Evolutionary conservation across 768 basidiomycete species (phyloP).

Genomic region (Exidia glandulosa): DNA sequence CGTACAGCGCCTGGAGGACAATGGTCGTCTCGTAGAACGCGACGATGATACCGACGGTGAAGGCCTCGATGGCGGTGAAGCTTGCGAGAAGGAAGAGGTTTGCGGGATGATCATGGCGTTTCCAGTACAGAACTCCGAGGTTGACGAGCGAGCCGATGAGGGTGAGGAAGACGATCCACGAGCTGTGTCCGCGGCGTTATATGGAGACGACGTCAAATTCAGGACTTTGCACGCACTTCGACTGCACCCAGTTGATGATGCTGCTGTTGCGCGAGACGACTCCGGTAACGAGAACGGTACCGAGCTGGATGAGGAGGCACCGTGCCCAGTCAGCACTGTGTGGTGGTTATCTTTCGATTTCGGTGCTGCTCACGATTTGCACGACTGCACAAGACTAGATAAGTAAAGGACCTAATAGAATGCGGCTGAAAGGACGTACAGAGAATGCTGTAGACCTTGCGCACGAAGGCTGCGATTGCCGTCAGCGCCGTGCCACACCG

Average conservation of each 20-base stretch:
- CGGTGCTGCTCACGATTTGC: slow-evolving; percentile 51
- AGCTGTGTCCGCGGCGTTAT: slow-evolving; percentile 24
- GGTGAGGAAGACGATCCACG: slow-evolving; percentile 73
- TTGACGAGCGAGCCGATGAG: slow-evolving; percentile 71
- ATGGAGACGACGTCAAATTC: background rate
- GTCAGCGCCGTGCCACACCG: slow-evolving; percentile 12
- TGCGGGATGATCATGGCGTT: slow-evolving; percentile 80
- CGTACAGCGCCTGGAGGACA: slow-evolving; percentile 80
- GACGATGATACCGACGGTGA: slow-evolving; percentile 77
- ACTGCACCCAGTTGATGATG: slow-evolving; percentile 58
- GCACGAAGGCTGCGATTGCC: slow-evolving; percentile 54
- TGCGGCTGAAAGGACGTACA: slow-evolving; percentile 38
- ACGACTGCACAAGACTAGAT: slow-evolving; percentile 35
- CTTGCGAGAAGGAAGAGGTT: slow-evolving; percentile 77
- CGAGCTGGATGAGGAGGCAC: slow-evolving; percentile 28
- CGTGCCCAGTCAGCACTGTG: background rate
- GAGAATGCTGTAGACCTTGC: slow-evolving; percentile 86
- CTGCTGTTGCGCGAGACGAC: slow-evolving; percentile 50
- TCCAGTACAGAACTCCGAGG: slow-evolving; percentile 80
- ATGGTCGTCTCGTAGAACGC: slow-evolving; percentile 62
- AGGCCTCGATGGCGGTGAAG: slow-evolving; percentile 87
- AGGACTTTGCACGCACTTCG: slow-evolving; percentile 37
- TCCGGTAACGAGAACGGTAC: slow-evolving; percentile 72
- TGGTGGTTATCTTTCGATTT: background rate
- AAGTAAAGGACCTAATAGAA: background rate